Base-by-base conservation (phyloP, 139 green algal genomes). In the Picochlorum costavermella region DNA sequence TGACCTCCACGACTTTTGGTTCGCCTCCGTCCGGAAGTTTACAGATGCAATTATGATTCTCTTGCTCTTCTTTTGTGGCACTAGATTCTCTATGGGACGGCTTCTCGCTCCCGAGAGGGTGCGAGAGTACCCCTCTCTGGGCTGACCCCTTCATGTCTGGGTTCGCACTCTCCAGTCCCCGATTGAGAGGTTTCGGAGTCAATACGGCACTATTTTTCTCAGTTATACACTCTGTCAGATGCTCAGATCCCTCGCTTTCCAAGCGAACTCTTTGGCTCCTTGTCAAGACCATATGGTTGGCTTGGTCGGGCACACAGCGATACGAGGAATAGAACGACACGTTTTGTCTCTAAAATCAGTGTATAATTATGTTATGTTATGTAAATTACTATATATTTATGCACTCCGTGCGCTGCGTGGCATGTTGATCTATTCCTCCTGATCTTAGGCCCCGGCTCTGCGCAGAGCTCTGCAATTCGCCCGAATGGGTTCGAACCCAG, bases 21-120 rank as follows among this genome's bases (percentile, higher is more conserved):
- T 79, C 74, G 3, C 74, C 69, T 2, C 77, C 77, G 23, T 76
- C 66, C 1, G 77, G 77, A 59, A 79, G 70, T 61, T 79, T 78
- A 28, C 60, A 50, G 17, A 20, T 23, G 12, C 46, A 53, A 28
- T 23, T 53, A 53, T 53, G n/a, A 28, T 53, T 28, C 46, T 53
- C n/a, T 53, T 53, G 46, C 33, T 40, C 33, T 40, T 53, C 46
- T 20, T 20, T 3, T 28, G 20, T 53, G 4, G 46, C 6, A 28
- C 46, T 23, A 26, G 46, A 5, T 53, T 53, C 46, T 53, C n/a
- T 20, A 53, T 14, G 20, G n/a, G 46, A 28, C 11, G 12, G n/a
- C 12, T 53, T 23, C 46, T 51, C 4, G 31, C 68, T 60, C 1
- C 63, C 56, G 26, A 78, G 44, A 36, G 44, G 65, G 46, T 78